phyloP scores from a whole-genome alignment of 129 eudicot genomes.

The Calendula officinalis region DNA sequence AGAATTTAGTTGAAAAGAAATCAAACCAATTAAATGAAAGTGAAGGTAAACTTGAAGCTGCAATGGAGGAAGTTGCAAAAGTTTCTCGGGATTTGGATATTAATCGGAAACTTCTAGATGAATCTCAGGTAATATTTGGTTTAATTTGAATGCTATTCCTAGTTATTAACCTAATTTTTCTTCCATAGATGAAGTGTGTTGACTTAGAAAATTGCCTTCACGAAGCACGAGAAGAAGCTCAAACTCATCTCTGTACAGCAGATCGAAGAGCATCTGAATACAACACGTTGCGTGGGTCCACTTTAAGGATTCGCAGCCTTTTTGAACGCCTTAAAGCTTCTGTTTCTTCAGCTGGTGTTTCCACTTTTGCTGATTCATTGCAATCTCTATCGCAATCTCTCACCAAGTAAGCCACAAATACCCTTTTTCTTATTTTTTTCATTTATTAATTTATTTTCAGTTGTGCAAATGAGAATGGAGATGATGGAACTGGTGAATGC shows the following conservation, averaged over 20 bases:
- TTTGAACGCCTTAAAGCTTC: slow-evolving; percentile 71
- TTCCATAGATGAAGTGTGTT: slow-evolving; percentile 79
- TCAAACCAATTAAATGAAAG: slow-evolving; percentile 47
- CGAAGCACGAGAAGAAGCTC: slow-evolving; percentile 94
- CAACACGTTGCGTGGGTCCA: slow-evolving; percentile 64
- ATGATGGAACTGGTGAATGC: slow-evolving; percentile 70
- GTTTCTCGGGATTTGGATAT: slow-evolving; percentile 67
- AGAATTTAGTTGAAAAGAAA: slow-evolving; percentile 52
- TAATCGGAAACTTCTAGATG: slow-evolving; percentile 67
- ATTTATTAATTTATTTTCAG: slow-evolving; percentile 46
- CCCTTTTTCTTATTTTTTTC: not conserved
- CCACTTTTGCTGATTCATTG: slow-evolving; percentile 64
- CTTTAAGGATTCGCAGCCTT: slow-evolving; percentile 70
- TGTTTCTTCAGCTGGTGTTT: slow-evolving; percentile 58
- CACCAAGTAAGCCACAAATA: slow-evolving; percentile 48
- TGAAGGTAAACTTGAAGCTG: slow-evolving; percentile 49
- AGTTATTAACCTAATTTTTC: not conserved
- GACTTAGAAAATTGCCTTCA: slow-evolving; percentile 84
- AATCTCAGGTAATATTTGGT: slow-evolving; percentile 71
- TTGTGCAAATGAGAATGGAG: slow-evolving; percentile 53
- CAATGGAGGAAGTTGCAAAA: slow-evolving; percentile 55
- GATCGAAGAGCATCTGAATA: slow-evolving; percentile 77
- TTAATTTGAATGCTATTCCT: not conserved
- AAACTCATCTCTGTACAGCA: slow-evolving; percentile 85
- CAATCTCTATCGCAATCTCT: slow-evolving; percentile 78